phyloP scores from a whole-genome alignment of 2,329 filamentous ascomycete genomes.

The Cladosporium sp. region DNA sequence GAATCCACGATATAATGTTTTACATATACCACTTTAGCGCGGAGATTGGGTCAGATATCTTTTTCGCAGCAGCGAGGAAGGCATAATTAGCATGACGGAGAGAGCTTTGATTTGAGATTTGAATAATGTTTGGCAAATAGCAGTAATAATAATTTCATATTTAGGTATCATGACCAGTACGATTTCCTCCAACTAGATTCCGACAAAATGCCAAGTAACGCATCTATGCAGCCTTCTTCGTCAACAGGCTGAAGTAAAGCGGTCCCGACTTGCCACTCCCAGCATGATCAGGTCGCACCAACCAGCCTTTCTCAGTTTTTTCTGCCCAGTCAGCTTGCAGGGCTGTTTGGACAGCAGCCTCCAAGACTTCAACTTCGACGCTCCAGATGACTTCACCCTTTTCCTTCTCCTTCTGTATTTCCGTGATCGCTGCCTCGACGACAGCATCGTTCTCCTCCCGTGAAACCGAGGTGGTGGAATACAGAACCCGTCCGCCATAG shows the following conservation, averaged over 20 bases:
- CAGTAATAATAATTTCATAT: too few species aligned
- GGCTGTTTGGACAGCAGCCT: constrained; percentile 19
- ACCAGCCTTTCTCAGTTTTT: constrained; percentile 37
- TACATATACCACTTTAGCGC: too few species aligned
- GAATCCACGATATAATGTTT: too few species aligned
- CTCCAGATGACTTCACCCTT: constrained; percentile 32
- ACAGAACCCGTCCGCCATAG: constrained; percentile 35
- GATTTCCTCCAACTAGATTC: too few species aligned
- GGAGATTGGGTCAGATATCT: too few species aligned
- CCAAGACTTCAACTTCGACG: constrained; percentile 24
- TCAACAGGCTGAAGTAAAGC: constrained; percentile 37
- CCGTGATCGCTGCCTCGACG: constrained; percentile 32
- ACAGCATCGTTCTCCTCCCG: constrained; percentile 40
- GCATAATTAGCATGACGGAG: too few species aligned
- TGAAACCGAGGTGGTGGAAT: constrained; percentile 40
- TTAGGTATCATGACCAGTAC: too few species aligned
- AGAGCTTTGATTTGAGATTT: too few species aligned
- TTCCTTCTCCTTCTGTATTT: constrained; percentile 35
- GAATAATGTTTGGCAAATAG: too few species aligned
- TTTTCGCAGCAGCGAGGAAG: too few species aligned
- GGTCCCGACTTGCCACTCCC: constrained; percentile 36
- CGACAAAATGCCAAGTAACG: too few species aligned
- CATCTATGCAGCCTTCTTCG: constrained; percentile 23
- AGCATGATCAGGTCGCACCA: constrained; percentile 39
- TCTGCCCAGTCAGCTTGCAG: constrained; percentile 19